These are phyloP conservation scores for Schizothecium vesticola DNA, from an alignment of 495 filamentous ascomycete genomes.

Conservation along the genomic window DNA sequence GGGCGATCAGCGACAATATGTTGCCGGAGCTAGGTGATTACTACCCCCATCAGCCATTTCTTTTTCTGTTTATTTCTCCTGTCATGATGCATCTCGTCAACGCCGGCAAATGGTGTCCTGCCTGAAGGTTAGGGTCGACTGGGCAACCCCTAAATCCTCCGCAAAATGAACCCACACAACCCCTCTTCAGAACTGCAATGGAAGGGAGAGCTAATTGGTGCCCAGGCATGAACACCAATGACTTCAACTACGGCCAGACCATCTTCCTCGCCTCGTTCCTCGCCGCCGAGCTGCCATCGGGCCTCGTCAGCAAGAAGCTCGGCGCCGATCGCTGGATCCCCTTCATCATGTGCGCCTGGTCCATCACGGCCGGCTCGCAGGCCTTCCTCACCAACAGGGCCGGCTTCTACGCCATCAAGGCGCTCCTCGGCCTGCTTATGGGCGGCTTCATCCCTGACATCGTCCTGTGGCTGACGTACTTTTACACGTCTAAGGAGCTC, in stretches of 20 bases:
- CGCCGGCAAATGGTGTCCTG: too few relatives aligned
- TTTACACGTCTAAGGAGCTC: slow-evolving; percentile 48
- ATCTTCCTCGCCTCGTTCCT: slow-evolving; percentile 46
- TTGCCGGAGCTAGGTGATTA: slow-evolving; percentile 29
- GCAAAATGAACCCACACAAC: neutral
- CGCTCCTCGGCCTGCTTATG: slow-evolving; percentile 43
- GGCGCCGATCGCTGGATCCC: slow-evolving; percentile 47
- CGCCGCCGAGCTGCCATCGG: slow-evolving; percentile 42
- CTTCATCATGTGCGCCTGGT: slow-evolving; percentile 43
- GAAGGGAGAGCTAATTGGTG: neutral
- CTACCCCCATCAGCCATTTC: neutral
- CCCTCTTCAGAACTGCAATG: neutral
- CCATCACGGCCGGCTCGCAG: slow-evolving; percentile 36
- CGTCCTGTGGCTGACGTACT: slow-evolving; percentile 51
- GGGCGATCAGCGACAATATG: slow-evolving; percentile 43
- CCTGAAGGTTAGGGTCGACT: too few relatives aligned
- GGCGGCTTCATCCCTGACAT: slow-evolving; percentile 49
- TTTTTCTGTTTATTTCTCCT: neutral
- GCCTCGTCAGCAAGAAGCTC: slow-evolving; percentile 44
- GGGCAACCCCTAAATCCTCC: neutral
- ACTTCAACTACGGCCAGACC: slow-evolving; percentile 42
- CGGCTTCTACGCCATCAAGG: slow-evolving; percentile 38
- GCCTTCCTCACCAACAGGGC: slow-evolving; percentile 33
- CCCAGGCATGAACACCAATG: slow-evolving; percentile 41
- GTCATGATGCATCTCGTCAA: too few relatives aligned